A percentile compares a stretch with the other conserved stretches of the same genome.
Evolutionary conservation across 345 rosid genomes (phyloP).

Genomic region (Excoecaria cochinchinensis): DNA sequence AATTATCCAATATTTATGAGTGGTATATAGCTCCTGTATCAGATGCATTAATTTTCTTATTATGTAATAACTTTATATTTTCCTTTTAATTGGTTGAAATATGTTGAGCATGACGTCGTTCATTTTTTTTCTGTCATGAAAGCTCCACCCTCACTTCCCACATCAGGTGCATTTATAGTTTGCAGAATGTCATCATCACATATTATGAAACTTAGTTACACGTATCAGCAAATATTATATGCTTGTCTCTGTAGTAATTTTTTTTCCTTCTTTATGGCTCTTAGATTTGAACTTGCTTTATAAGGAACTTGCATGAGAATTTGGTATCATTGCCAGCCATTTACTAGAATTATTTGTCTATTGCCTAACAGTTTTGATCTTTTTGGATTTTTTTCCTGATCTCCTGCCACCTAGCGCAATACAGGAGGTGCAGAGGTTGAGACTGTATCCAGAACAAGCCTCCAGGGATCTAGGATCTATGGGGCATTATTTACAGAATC

Average conservation of each 20-base stretch:
- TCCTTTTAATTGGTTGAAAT: no score
- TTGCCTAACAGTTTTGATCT: neutral
- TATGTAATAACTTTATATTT: neutral
- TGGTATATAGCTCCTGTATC: neutral
- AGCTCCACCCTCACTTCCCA: no score
- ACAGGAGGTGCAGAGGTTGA: neutral
- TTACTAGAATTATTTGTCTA: neutral
- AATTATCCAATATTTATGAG: no score
- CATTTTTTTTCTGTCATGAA: no score
- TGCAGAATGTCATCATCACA: neutral
- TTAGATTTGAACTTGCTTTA: neutral
- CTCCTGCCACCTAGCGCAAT: neutral
- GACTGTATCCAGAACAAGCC: neutral
- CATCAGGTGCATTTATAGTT: neutral
- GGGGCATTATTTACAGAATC: neutral
- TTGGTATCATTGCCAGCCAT: neutral
- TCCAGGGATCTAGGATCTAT: neutral
- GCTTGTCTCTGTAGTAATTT: neutral
- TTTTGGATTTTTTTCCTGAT: neutral
- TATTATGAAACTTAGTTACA: neutral
- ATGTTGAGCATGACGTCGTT: no score
- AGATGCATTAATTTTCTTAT: neutral
- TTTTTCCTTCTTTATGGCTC: neutral
- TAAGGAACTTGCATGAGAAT: neutral
- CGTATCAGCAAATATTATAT: neutral